Percentiles rank a stretch among this genome's conserved stretches.
These are phyloP conservation scores for Mycena albidolilacea DNA, from an alignment of 768 basidiomycete genomes.

Conservation along the genomic window DNA sequence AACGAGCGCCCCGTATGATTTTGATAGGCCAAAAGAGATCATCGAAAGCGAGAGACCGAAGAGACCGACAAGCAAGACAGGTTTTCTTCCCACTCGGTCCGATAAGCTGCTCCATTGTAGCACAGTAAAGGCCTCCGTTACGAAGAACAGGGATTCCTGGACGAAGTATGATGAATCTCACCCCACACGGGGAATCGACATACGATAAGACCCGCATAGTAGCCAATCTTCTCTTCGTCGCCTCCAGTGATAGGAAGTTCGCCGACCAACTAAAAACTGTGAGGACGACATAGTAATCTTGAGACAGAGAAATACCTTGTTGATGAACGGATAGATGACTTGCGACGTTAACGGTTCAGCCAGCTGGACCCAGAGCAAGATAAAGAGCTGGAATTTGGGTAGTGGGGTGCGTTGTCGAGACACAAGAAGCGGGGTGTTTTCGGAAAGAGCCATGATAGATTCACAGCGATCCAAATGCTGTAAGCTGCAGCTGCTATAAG, in stretches of 20 bases:
- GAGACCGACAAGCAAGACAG: not conserved
- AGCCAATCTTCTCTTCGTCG: slow-evolving; percentile 6
- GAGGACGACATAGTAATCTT: not conserved
- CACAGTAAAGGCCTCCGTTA: slow-evolving; percentile 2
- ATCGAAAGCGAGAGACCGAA: slow-evolving; percentile 7
- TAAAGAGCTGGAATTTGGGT: slow-evolving; percentile 11
- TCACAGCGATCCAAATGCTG: not conserved
- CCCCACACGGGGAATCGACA: not conserved
- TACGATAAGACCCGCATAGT: slow-evolving; percentile 11
- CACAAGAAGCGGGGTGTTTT: not conserved
- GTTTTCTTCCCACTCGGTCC: not conserved
- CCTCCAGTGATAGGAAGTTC: slow-evolving; percentile 2
- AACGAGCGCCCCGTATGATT: not conserved
- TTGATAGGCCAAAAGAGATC: not conserved
- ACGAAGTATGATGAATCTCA: not conserved
- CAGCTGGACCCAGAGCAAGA: slow-evolving; percentile 3
- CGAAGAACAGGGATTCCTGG: slow-evolving; percentile 8
- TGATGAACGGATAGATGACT: slow-evolving; percentile 11
- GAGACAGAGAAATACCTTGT: not conserved
- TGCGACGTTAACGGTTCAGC: slow-evolving; percentile 2
- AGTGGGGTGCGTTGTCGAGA: not conserved
- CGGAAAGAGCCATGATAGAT: not conserved
- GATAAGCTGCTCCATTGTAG: not conserved
- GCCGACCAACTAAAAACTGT: not conserved
- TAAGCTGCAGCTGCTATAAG: too few relatives aligned